Evolutionary conservation across 208 protist species (phyloP), one percentile per base, ranked within the genome.

Genomic region (Balamuthia mandrillaris): DNA sequence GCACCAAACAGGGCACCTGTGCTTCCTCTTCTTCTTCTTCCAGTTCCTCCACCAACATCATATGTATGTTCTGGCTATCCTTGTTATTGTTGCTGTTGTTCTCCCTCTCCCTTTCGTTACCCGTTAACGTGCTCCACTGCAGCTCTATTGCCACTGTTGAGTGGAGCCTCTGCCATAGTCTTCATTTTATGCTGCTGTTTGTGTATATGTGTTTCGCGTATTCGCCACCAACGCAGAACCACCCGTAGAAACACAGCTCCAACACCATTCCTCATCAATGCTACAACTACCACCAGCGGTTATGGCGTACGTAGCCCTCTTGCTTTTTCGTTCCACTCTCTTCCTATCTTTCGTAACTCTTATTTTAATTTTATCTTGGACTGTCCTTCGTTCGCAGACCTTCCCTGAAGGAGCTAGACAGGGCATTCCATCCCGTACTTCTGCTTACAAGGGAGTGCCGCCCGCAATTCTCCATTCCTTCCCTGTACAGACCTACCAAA

Each of bases 101-200:
- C 10, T 35, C 41, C n/a, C 58, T 66, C 29, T 66, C 58, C 9
- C 41, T 35, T n/a, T 29, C 54, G 33, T 21, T 6, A 18, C 39
- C 3, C 44, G 16, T 27, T 70, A 16, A 24, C 33, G 56, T 12
- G 56, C n/a, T 9, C 35, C 61, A 31, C 35, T 27, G 9, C 70
- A 79, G 70, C 70, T 14, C n/a, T 79, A 6, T 27, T 79, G 70
- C 70, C 70, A 21, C 24, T 79, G 70, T 61, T 79, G 70, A 79
- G 54, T 16, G 70, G 70, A 1, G 60, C 47, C 49, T 79, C 60
- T 16, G 70, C 60, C 9, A 79, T 60, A 49, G 42, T 29, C 27
- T 79, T 79, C 14, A 37, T 79, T 7, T 44, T 79, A 5, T 79
- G 70, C 70, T 79, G 70, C 47, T 79, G 42, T 35, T 61, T 49